A percentile compares a stretch with the other conserved stretches of the same genome.
phyloP scores from a whole-genome alignment of 768 basidiomycete species.

The Amanita pseudoporphyria region DNA sequence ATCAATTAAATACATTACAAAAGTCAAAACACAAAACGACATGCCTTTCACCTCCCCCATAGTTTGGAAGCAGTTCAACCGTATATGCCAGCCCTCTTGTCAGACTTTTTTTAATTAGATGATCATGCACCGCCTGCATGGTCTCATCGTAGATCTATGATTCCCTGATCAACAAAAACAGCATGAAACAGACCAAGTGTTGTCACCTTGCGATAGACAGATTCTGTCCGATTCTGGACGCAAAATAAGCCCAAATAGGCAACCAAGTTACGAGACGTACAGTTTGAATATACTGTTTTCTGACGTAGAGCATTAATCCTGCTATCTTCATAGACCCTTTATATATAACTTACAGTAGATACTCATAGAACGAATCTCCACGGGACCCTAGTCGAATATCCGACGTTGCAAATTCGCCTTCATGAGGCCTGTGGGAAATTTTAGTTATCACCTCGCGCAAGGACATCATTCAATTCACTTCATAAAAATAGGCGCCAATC shows the following conservation, averaged over 20 bases:
- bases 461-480: constrained; percentile 33
- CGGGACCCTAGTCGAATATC: constrained; percentile 89
- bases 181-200: not conserved
- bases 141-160: constrained; percentile 78
- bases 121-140: constrained; percentile 70
- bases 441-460: not conserved
- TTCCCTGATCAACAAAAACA: not conserved
- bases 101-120: constrained; percentile 57
- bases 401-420: constrained; percentile 44
- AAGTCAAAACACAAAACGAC: not conserved
- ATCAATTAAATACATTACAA: not conserved
- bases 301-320: constrained; percentile 10
- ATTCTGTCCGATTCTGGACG: constrained; percentile 65
- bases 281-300: constrained; percentile 82
- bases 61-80: constrained; percentile 62
- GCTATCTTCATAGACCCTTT: not conserved
- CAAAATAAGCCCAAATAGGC: not conserved
- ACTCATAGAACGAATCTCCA: constrained; percentile 93
- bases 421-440: constrained; percentile 22
- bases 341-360: constrained; percentile 53
- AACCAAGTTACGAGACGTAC: constrained; percentile 23
- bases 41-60: constrained; percentile 25
- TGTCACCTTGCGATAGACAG: constrained; percentile 62
- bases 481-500: constrained; percentile 79
- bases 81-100: constrained; percentile 60